A percentile compares a stretch with the other conserved stretches of the same genome.
Conservation (phyloP, 129 eudicot species). For the Helichrysum umbraculigerum region DNA sequence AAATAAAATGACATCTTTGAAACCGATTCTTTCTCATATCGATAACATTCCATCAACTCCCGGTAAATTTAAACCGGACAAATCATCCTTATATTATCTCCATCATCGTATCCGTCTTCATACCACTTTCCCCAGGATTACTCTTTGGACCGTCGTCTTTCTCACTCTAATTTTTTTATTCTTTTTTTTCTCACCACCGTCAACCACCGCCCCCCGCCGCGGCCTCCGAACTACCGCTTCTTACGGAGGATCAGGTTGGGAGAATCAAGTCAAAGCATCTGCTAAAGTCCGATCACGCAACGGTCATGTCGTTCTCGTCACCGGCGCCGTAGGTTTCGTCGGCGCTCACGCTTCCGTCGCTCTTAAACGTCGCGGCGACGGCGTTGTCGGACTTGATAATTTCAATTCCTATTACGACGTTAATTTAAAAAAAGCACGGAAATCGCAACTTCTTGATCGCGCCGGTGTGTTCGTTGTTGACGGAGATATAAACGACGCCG, state of each 20-base stretch:
- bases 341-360: constrained; percentile 57
- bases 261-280: constrained; percentile 47
- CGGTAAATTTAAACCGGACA: constrained; percentile 4
- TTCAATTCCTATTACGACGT: constrained; percentile 59
- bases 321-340: constrained; percentile 73
- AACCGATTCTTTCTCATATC: background rate
- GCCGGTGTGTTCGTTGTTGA: constrained; percentile 53
- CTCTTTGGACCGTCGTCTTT: constrained; percentile 57
- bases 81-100: constrained; percentile 34
- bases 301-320: constrained; percentile 52
- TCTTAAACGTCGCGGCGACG: constrained; percentile 56
- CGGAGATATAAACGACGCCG: constrained; percentile 58
- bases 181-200: constrained; percentile 41
- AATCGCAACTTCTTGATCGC: constrained; percentile 40
- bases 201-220: constrained; percentile 44
- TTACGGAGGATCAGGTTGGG: constrained; percentile 51
- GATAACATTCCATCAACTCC: background rate
- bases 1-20: background rate
- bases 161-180: constrained; percentile 42
- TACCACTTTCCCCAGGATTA: constrained; percentile 38
- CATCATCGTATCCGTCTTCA: constrained; percentile 29
- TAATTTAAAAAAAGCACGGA: constrained; percentile 45
- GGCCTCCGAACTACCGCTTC: constrained; percentile 36
- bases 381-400: constrained; percentile 67
- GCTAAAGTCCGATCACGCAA: constrained; percentile 43